Evolutionary conservation across 495 filamentous ascomycete species (phyloP).

Genomic region (Astrocystis sublimbata): DNA sequence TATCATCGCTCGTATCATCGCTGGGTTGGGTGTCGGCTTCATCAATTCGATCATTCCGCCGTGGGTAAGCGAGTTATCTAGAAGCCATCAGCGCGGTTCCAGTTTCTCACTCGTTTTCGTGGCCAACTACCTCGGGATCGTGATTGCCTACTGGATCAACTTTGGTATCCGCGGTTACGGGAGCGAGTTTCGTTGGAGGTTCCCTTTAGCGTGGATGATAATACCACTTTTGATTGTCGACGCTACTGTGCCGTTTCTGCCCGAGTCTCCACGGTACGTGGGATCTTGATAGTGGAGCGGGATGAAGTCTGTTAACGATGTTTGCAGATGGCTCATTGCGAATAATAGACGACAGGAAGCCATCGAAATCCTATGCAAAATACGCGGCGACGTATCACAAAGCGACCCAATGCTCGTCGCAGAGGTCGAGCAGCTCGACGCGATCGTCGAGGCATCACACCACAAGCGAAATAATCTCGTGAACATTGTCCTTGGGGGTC

Average conservation of each 20-base stretch:
- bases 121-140: conserved; percentile 59
- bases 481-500: conserved; percentile 19
- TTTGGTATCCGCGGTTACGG: conserved; percentile 58
- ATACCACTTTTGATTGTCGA: conserved; percentile 54
- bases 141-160: conserved; percentile 63
- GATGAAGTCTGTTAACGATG: neutral
- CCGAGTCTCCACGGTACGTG: conserved; percentile 49
- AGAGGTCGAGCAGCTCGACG: conserved; percentile 25
- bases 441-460: conserved; percentile 26
- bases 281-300: neutral
- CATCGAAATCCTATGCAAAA: conserved; percentile 31
- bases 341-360: conserved; percentile 32
- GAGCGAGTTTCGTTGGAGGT: conserved; percentile 55
- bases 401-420: conserved; percentile 10
- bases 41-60: conserved; percentile 40
- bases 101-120: conserved; percentile 57
- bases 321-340: conserved; percentile 34
- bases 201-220: conserved; percentile 57
- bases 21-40: conserved; percentile 56
- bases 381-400: conserved; percentile 13
- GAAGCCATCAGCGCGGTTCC: conserved; percentile 48
- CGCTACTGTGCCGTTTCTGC: conserved; percentile 47
- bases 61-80: conserved; percentile 49
- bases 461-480: conserved; percentile 25
- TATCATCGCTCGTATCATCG: conserved; percentile 56